Base-by-base conservation (phyloP, 225 moss, liverwort and hornwort genomes). In the Rhytidiadelphus loreus region DNA sequence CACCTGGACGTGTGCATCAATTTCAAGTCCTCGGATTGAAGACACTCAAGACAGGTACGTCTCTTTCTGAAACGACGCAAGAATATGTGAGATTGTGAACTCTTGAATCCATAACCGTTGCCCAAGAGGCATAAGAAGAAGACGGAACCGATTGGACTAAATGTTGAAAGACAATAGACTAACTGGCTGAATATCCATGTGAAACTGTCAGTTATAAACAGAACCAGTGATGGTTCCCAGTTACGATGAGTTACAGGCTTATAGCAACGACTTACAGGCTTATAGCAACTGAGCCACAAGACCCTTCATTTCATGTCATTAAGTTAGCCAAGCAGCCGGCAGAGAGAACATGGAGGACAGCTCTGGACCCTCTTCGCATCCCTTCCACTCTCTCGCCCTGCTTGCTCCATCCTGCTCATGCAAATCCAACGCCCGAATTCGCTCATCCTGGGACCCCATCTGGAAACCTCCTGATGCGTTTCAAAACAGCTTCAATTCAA, bases 331-430 rank as follows among this genome's bases (percentile, higher is more conserved):
- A 62, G 81, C 56, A 86, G 90, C 72, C 83, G 85, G 83, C 48
- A 87, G 89, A 87, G 69, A 68, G 69, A 81, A 86, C 77, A 62
- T 58, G 74, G 84, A 84, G 64, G 84, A 81, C 35, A 84, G 50
- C 70, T 35, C 50, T 77, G 58, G 79, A 68, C 87, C 77, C 56
- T 59, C 82, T 86, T 88, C 69, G 86, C 88, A 92, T 92, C 90
- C 84, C 90, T 88, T 90, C 90, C 92, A 48, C 90, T 92, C 88
- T 90, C 88, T 86, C 79, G 61, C 83, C 79, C 30, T 66, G 43
- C 62, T 84, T 64, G 80, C 82, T 32, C 48, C 83, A 32, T 52
- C 46, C 53, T 72, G 66, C 87, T 60, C 20, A 3, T 11, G 23
- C 57, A 50, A n/a, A 57, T 63, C 57, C 71, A 25, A 20, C 20